Conservation (phyloP, 331 rosid species). For the Malus hybrid region DNA sequence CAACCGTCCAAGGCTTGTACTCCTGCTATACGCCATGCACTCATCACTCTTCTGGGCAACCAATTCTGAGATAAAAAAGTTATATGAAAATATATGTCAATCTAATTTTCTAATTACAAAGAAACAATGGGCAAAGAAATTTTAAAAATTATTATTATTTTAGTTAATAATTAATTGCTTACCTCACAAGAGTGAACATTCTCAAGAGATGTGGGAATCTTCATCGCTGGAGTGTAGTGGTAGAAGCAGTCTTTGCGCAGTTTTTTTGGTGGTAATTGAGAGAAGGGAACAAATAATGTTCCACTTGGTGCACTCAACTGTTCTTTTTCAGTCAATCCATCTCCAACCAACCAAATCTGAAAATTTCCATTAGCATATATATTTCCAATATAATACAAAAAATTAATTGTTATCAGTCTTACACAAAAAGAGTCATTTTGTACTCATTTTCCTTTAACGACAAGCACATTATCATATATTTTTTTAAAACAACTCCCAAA, state of each 20-base stretch:
- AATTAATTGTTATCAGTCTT: no score
- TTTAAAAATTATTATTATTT: background rate
- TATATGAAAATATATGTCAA: no score
- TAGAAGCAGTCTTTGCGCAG: conserved; percentile 63
- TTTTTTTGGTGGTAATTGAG: conserved; percentile 60
- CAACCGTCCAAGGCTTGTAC: conserved; percentile 32
- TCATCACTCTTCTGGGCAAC: conserved; percentile 31
- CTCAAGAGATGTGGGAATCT: conserved; percentile 38
- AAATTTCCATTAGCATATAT: background rate
- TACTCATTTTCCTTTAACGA: no score
- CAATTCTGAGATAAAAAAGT: conserved; percentile 5
- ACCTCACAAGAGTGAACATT: conserved; percentile 86
- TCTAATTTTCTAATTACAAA: background rate
- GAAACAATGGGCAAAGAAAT: background rate
- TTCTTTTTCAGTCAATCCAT: conserved; percentile 41
- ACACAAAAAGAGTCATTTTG: no score
- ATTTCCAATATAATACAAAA: background rate
- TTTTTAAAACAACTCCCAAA: no score
- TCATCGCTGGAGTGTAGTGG: conserved; percentile 64
- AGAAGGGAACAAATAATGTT: conserved; percentile 67
- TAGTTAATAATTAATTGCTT: background rate
- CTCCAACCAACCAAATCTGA: conserved; percentile 80
- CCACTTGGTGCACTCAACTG: conserved; percentile 61
- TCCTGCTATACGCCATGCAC: conserved; percentile 27
- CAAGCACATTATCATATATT: no score